Base-by-base conservation (phyloP, 352 stramenopile genomes). In the Globisporangium iwayamae region DNA sequence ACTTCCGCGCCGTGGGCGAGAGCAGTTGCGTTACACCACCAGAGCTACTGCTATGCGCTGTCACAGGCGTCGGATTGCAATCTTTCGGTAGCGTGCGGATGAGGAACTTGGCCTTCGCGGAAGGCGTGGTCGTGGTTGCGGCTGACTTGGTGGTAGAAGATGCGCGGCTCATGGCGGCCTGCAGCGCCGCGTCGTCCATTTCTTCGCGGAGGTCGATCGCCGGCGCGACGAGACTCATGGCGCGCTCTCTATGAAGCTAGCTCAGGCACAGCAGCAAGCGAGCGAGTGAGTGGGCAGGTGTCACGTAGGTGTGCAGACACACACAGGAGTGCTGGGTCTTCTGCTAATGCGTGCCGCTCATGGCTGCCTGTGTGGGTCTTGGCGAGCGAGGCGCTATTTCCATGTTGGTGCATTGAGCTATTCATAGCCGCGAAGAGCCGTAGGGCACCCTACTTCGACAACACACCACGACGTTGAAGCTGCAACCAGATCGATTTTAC, bases 1-100 rank as follows among this genome's bases (percentile, higher is more conserved):
- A 67, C 41, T 47, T 63, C n/a, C 50, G 53, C 8, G 43, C 48
- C 6, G 63, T 53, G 2, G 76, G 76, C 3, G 75, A 83, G 2
- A 74, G 53, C 32, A 76, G 6, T 20, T 66, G 57, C 5, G 59
- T 46, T 2, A 59, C 54, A 43, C 52, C 66, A 16, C 46, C n/a
- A 9, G 45, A 30, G 6, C 7, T 18, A 41, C 51, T 63, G 25
- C 41, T 39, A 20, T 45, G 39, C 16, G 63, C 64, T 16, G 70
- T 63, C 69, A 82, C 39, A 0, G 84, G 82, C 39, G 79, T 87
- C 18, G 82, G 85, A 48, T 91, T 93, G 73, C 85, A 91, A 32
- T 89, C 82, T 25, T 69, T 71, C 3, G 82, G 85, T 25, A 91
- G 67, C 56, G 82, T 90, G 51, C 85, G 81, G 53, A 93, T 91